Evolutionary conservation across 768 basidiomycete species (phyloP).

Genomic region (Kwoniella sp.): DNA sequence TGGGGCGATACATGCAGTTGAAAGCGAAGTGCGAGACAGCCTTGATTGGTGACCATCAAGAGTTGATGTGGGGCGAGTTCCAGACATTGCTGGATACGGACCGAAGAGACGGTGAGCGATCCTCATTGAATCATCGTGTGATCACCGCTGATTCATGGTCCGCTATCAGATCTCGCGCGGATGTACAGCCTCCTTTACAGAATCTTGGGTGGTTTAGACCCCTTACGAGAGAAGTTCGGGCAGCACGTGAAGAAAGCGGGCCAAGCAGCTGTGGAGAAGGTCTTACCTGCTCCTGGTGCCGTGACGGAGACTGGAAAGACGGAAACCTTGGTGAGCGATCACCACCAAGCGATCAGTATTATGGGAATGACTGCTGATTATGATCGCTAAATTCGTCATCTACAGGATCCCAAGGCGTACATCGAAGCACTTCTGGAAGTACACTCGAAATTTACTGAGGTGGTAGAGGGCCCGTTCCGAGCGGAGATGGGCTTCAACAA

Average conservation of each 20-base stretch:
- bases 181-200: conserved; percentile 93
- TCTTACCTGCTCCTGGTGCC: conserved; percentile 57
- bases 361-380: no score
- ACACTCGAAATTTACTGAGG: conserved; percentile 86
- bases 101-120: conserved; percentile 69
- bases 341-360: neutral
- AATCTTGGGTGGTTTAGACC: conserved; percentile 86
- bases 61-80: conserved; percentile 90
- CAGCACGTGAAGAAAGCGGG: conserved; percentile 93
- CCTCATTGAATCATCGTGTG: no score
- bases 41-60: conserved; percentile 82
- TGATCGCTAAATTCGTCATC: neutral
- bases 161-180: conserved; percentile 71
- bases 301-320: conserved; percentile 60
- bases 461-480: conserved; percentile 82
- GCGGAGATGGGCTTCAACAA: conserved; percentile 93
- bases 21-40: conserved; percentile 76
- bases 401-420: conserved; percentile 82
- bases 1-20: conserved; percentile 41
- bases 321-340: conserved; percentile 62
- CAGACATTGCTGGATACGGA: conserved; percentile 76
- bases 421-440: conserved; percentile 90
- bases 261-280: conserved; percentile 74
- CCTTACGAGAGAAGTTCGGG: conserved; percentile 87
- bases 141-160: conserved; percentile 18